These are phyloP conservation scores for Phytophthora citrophthora DNA, from an alignment of 352 stramenopile species.

Conservation along the genomic window DNA sequence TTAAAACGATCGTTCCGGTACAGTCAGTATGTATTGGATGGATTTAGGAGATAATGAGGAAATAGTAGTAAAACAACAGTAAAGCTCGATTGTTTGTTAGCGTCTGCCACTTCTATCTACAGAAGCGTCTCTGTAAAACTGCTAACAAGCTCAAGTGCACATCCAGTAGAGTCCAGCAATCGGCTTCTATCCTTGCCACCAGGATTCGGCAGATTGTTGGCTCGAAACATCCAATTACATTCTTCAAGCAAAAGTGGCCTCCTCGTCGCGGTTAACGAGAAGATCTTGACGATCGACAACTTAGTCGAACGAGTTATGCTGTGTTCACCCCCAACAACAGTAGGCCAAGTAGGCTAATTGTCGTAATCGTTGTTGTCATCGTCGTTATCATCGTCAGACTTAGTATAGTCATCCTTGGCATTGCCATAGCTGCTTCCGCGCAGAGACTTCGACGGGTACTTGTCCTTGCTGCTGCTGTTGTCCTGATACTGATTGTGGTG, in stretches of 20 bases:
- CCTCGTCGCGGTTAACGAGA: neutral
- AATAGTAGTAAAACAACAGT: constrained; percentile 1
- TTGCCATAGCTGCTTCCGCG: constrained; percentile 23
- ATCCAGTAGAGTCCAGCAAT: constrained; percentile 14
- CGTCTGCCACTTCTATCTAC: constrained; percentile 25
- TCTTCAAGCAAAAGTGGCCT: neutral
- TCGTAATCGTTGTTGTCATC: no score
- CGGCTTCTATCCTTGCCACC: constrained; percentile 6
- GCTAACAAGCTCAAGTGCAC: constrained; percentile 16
- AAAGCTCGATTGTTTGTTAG: constrained; percentile 15
- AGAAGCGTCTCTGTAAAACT: constrained; percentile 5
- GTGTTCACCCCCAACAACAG: no score
- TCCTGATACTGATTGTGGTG: neutral
- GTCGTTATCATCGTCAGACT: neutral
- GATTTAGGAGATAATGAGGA: no score
- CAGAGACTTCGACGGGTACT: constrained; percentile 26
- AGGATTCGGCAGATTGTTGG: constrained; percentile 5
- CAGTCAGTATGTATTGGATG: no score
- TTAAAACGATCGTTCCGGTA: no score
- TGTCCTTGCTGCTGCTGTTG: constrained; percentile 5
- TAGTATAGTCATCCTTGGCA: neutral
- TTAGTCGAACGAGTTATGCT: no score
- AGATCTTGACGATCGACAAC: no score
- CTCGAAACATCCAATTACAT: constrained; percentile 17
- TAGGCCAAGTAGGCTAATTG: no score